phyloP scores from a whole-genome alignment of 345 rosid genomes.

The Melaleuca quinquenervia region DNA sequence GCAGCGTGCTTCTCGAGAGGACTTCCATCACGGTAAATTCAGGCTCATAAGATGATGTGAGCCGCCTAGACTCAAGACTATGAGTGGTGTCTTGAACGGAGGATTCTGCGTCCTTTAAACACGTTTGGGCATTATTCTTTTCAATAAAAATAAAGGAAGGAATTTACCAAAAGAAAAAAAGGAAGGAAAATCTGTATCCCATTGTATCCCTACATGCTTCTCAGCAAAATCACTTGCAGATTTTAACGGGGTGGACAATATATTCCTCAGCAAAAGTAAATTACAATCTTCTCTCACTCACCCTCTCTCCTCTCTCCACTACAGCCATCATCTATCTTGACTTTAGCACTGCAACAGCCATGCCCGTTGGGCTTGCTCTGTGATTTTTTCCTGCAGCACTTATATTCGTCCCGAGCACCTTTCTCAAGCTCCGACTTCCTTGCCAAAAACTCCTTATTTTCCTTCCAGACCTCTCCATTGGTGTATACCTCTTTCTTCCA shows the following conservation, averaged over 20 bases:
- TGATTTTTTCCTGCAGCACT: slow-evolving; percentile 10
- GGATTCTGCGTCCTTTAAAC: no score
- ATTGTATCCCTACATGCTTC: not conserved
- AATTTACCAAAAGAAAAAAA: no score
- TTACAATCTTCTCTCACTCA: not conserved
- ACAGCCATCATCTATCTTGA: slow-evolving; percentile 25
- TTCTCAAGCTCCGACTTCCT: slow-evolving; percentile 45
- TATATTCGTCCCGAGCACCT: not conserved
- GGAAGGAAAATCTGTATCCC: not conserved
- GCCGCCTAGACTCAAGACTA: no score
- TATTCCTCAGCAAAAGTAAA: not conserved
- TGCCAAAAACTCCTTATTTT: slow-evolving; percentile 70
- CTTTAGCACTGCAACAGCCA: slow-evolving; percentile 52
- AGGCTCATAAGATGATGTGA: not conserved
- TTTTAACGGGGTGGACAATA: not conserved
- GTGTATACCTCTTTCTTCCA: slow-evolving; percentile 95
- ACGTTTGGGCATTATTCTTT: no score
- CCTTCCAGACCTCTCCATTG: slow-evolving; percentile 93
- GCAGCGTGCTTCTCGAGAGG: not conserved
- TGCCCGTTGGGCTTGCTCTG: slow-evolving; percentile 16
- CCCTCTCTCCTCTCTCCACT: not conserved
- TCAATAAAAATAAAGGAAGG: no score
- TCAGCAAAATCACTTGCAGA: not conserved
- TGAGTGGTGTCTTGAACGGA: no score
- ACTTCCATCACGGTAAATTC: not conserved